Evolutionary conservation across 768 basidiomycete species (phyloP).

Genomic region (Rhizopogon vinicolor): DNA sequence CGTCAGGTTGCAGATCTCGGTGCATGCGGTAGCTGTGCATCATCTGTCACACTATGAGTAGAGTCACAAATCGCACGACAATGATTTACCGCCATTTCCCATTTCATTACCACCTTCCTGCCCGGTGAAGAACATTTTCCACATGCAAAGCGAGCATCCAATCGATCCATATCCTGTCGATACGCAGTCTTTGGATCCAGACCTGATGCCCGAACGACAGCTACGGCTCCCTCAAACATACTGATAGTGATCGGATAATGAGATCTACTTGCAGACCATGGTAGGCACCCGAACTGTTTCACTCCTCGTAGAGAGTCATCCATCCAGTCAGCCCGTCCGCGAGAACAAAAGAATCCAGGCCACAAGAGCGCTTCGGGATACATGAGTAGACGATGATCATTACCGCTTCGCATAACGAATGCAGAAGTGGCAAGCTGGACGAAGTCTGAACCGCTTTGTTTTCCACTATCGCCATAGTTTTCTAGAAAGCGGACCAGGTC

Average conservation of each 20-base stretch:
- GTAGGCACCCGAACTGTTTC: neutral
- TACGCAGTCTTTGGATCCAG: neutral
- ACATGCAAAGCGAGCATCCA: conserved; percentile 1
- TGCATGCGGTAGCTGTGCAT: neutral
- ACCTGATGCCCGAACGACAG: neutral
- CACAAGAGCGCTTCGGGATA: neutral
- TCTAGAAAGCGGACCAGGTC: neutral
- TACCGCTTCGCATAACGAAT: neutral
- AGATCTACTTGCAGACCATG: neutral
- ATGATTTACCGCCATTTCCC: neutral
- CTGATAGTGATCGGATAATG: neutral
- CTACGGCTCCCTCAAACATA: neutral
- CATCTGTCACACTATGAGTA: neutral
- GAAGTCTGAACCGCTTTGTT: neutral
- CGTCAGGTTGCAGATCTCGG: neutral
- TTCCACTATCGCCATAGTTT: neutral
- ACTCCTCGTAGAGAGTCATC: neutral
- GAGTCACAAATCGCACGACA: no score
- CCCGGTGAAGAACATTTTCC: neutral
- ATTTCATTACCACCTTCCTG: neutral
- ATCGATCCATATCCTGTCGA: neutral
- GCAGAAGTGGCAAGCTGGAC: neutral
- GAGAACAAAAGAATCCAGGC: neutral
- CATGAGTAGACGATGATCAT: neutral
- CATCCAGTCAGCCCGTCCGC: no score